Evolutionary conservation across 177 flowering plant species (phyloP).

Genomic region (Telopea speciosissima): DNA sequence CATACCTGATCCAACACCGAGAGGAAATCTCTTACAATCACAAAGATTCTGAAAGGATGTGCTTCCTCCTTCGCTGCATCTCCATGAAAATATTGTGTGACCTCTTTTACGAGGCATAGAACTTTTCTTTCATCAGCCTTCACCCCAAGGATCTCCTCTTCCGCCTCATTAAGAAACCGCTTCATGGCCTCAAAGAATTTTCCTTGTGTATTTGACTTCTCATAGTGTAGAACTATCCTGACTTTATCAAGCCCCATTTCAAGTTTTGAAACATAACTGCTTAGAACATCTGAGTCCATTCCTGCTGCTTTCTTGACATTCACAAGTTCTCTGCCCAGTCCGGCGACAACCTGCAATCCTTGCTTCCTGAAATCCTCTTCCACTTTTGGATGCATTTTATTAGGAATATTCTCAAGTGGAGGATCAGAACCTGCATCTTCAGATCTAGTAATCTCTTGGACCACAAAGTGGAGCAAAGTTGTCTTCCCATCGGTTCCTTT

Average conservation of each 20-base stretch:
- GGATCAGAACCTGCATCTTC: slow-evolving; percentile 40
- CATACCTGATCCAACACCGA: slow-evolving; percentile 76
- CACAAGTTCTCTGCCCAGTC: slow-evolving; percentile 48
- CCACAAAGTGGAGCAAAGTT: slow-evolving; percentile 71
- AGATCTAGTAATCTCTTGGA: slow-evolving; percentile 64
- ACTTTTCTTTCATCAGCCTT: slow-evolving; percentile 68
- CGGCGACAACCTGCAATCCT: slow-evolving; percentile 57
- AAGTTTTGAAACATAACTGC: slow-evolving; percentile 55
- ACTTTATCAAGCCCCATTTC: slow-evolving; percentile 41
- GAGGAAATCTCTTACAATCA: slow-evolving; percentile 91
- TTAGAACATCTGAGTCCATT: slow-evolving; percentile 65
- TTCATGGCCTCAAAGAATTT: slow-evolving; percentile 68
- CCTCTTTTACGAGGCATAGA: slow-evolving; percentile 65
- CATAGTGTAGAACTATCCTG: slow-evolving; percentile 28
- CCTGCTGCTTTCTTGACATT: slow-evolving; percentile 73
- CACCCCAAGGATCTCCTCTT: slow-evolving; percentile 57
- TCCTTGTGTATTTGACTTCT: slow-evolving; percentile 28
- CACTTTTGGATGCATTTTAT: slow-evolving; percentile 17
- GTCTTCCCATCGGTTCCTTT: slow-evolving; percentile 79
- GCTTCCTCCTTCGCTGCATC: slow-evolving; percentile 86
- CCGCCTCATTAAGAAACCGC: slow-evolving; percentile 58
- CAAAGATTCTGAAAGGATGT: slow-evolving; percentile 83
- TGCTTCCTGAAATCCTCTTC: slow-evolving; percentile 44
- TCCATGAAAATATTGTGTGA: slow-evolving; percentile 90
- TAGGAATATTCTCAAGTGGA: slow-evolving; percentile 17